These are phyloP conservation scores for Pichia nanzhaoensis DNA, from an alignment of 805 yeast genomes.

Conservation along the genomic window DNA sequence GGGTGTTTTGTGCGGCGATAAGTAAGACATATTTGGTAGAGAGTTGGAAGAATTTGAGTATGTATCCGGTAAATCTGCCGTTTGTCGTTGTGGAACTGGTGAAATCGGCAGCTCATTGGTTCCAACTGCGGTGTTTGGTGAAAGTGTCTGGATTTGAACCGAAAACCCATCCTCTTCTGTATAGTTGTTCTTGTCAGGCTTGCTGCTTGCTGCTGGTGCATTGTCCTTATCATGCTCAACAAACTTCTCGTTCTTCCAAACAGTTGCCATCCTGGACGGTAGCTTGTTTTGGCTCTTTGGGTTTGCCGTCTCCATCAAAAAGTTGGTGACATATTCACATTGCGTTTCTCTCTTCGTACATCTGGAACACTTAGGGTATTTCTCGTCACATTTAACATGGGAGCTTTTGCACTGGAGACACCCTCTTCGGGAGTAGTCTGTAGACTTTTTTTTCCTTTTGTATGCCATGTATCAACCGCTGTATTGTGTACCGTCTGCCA, in stretches of 20 bases:
- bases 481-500: too few relatives aligned
- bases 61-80: too few relatives aligned
- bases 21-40: neutral
- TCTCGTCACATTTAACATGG: conserved; percentile 18
- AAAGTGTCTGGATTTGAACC: too few relatives aligned
- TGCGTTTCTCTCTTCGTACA: conserved; percentile 7
- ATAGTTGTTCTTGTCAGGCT: too few relatives aligned
- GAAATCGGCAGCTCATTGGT: too few relatives aligned
- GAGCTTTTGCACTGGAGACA: conserved; percentile 13
- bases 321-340: conserved; percentile 8
- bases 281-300: neutral
- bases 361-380: conserved; percentile 10
- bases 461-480: too few relatives aligned
- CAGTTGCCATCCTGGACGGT: neutral
- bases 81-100: too few relatives aligned
- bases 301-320: conserved; percentile 5
- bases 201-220: neutral
- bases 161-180: too few relatives aligned
- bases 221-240: neutral
- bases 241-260: conserved; percentile 7
- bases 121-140: too few relatives aligned
- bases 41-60: neutral
- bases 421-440: conserved; percentile 13
- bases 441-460: conserved; percentile 2
- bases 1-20: neutral